phyloP scores from a whole-genome alignment of 2,329 filamentous ascomycete species.

The Paracoccidioides lutzii region DNA sequence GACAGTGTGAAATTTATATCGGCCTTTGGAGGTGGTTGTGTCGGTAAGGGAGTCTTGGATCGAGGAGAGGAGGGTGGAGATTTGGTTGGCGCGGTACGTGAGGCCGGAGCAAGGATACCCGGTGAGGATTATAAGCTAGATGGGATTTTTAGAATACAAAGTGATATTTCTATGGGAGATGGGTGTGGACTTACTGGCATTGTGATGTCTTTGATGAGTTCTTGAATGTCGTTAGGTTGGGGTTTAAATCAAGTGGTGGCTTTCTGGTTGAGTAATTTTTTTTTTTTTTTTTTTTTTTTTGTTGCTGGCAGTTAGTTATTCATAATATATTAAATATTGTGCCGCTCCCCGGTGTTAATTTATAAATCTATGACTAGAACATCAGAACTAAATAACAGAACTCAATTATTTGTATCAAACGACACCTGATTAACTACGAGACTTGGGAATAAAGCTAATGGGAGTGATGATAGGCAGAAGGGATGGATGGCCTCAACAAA shows the following conservation, averaged over 20 bases:
- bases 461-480: no score
- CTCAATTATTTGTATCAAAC: no score
- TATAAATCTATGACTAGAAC: no score
- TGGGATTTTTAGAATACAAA: background rate
- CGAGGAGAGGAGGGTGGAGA: constrained; percentile 39
- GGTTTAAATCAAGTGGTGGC: background rate
- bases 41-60: constrained; percentile 30
- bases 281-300: constrained; percentile 1
- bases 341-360: no score
- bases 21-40: constrained; percentile 28
- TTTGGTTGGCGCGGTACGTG: constrained; percentile 46
- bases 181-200: constrained; percentile 6
- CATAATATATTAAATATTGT: no score
- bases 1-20: constrained; percentile 30
- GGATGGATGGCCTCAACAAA: no score
- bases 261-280: background rate
- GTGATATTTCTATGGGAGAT: constrained; percentile 1
- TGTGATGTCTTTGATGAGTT: background rate
- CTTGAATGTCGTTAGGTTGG: background rate
- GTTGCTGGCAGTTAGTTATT: no score
- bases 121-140: constrained; percentile 47
- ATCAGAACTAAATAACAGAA: no score
- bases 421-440: no score
- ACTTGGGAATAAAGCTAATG: no score
- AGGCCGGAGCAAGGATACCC: constrained; percentile 53